Conservation (phyloP, 306 rosid species). For the Quercus dentata region DNA sequence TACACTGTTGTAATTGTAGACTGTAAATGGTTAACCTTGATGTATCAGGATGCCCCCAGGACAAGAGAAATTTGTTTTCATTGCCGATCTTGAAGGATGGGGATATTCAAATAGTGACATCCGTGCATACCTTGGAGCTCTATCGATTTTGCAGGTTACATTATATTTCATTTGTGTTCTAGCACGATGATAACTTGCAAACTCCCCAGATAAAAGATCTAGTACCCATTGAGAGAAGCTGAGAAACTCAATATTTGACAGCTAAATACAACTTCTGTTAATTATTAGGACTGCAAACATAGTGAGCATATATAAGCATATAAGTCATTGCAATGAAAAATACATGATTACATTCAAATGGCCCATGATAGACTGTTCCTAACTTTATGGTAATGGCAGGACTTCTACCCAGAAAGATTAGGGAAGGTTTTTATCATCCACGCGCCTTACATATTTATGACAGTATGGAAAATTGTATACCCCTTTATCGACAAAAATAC, state of each 20-base stretch:
- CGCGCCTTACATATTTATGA: slow-evolving; percentile 55
- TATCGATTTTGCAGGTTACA: slow-evolving; percentile 54
- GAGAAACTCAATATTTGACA: background rate
- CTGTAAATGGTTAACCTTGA: background rate
- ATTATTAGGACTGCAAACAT: background rate
- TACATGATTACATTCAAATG: background rate
- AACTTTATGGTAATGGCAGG: slow-evolving; percentile 24
- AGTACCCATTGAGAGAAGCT: background rate
- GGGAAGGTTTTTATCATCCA: slow-evolving; percentile 52
- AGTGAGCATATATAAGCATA: background rate
- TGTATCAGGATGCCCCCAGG: slow-evolving; percentile 52
- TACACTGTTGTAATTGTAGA: background rate
- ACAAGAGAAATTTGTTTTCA: slow-evolving; percentile 47
- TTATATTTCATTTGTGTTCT: too few species aligned
- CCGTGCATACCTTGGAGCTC: slow-evolving; percentile 44
- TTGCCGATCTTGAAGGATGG: slow-evolving; percentile 67
- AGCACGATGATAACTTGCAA: background rate
- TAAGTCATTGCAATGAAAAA: background rate
- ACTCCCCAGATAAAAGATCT: background rate
- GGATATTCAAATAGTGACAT: slow-evolving; percentile 60
- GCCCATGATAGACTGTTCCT: background rate
- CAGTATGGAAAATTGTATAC: slow-evolving; percentile 51
- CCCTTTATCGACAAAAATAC: slow-evolving; percentile 61
- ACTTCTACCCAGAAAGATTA: slow-evolving; percentile 59
- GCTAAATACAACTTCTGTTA: background rate